phyloP scores from a whole-genome alignment of 2,329 filamentous ascomycete species.

The Sclerotinia sclerotiorum region DNA sequence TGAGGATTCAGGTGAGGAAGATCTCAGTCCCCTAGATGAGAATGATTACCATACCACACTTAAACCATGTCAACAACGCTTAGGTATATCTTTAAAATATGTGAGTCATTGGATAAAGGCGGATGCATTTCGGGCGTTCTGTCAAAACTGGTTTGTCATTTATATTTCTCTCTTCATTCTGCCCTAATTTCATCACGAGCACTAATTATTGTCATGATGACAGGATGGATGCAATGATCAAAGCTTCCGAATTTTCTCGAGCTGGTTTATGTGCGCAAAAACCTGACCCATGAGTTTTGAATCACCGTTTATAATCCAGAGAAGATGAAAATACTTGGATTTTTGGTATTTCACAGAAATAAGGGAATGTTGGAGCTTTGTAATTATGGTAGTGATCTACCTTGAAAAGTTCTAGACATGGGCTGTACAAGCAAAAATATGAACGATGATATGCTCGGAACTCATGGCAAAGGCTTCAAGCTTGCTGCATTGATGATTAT shows the following conservation, averaged over 20 bases:
- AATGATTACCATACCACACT: not conserved
- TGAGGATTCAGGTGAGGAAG: not conserved
- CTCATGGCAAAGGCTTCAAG: conserved; percentile 39
- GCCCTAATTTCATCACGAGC: not conserved
- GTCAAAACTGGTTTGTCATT: not conserved
- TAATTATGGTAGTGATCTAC: conserved; percentile 23
- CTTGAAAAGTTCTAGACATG: conserved; percentile 24
- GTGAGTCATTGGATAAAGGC: not conserved
- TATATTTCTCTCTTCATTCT: not conserved
- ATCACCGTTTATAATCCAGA: not conserved
- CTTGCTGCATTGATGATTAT: conserved; percentile 36
- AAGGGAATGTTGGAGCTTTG: conserved; percentile 7
- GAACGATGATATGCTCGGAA: conserved; percentile 29
- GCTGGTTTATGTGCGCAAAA: not conserved
- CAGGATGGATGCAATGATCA: not conserved
- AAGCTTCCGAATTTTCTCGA: not conserved
- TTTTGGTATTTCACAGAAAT: not conserved
- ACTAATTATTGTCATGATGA: not conserved
- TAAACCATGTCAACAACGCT: not conserved
- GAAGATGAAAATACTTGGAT: not conserved
- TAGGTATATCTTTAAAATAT: not conserved
- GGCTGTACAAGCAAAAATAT: conserved; percentile 26
- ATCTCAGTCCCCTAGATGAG: not conserved
- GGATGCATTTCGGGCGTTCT: not conserved
- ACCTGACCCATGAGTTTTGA: not conserved